Evolutionary conservation across 1,139 yeast genomes (phyloP).

Genomic region (Pichia sp.): DNA sequence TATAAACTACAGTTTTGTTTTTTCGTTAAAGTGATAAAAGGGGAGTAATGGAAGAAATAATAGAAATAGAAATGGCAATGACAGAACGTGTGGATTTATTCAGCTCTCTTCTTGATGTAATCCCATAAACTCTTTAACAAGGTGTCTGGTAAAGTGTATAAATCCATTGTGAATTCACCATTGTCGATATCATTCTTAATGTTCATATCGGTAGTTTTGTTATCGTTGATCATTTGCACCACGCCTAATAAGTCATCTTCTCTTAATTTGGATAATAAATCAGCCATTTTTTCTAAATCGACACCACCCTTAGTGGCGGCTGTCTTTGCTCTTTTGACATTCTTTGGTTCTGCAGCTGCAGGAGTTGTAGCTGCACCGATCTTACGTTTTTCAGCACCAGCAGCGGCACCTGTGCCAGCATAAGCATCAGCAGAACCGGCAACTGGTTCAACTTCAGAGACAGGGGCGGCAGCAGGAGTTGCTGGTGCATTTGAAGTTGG

Average conservation of each 20-base stretch:
- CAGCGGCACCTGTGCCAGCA: slow-evolving; percentile 28
- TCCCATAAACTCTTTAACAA: slow-evolving; percentile 94
- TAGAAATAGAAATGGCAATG: neutral
- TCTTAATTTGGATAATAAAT: slow-evolving; percentile 79
- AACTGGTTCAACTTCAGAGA: neutral
- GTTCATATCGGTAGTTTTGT: slow-evolving; percentile 93
- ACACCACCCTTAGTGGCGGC: slow-evolving; percentile 64
- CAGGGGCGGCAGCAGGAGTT: neutral
- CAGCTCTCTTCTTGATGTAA: slow-evolving; percentile 71
- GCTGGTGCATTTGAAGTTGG: slow-evolving; percentile 37
- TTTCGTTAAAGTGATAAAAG: no score
- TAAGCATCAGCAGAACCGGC: slow-evolving; percentile 33
- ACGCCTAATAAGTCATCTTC: slow-evolving; percentile 95
- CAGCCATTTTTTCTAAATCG: slow-evolving; percentile 88
- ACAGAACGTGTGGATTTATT: slow-evolving; percentile 27
- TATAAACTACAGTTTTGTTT: no score
- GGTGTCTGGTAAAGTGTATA: slow-evolving; percentile 90
- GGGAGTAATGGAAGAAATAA: neutral
- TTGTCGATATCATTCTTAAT: slow-evolving; percentile 94
- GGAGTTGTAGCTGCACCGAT: slow-evolving; percentile 20
- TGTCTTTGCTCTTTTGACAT: slow-evolving; percentile 61
- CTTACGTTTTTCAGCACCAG: slow-evolving; percentile 25
- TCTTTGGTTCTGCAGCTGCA: slow-evolving; percentile 38
- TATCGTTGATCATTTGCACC: slow-evolving; percentile 97
- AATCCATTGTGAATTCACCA: slow-evolving; percentile 97